A percentile compares a stretch with the other conserved stretches of the same genome.
Conservation (phyloP, 495 filamentous ascomycete genomes). For the Parathielavia appendiculata region DNA sequence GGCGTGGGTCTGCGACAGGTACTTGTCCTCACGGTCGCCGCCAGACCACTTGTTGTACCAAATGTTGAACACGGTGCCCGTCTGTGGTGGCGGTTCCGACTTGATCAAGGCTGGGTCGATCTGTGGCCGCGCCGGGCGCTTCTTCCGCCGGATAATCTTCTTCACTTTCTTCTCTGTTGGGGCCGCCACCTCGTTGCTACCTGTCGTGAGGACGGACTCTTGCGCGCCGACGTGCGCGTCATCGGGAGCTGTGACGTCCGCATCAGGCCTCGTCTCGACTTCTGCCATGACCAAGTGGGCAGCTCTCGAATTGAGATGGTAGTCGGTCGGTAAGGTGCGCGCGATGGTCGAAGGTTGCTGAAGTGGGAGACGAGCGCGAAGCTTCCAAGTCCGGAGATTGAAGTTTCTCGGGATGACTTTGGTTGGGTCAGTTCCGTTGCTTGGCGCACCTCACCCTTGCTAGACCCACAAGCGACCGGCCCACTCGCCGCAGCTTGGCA, state of each 20-base stretch:
- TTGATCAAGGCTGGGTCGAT: constrained; percentile 76
- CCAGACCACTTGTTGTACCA: constrained; percentile 90
- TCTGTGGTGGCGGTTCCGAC: constrained; percentile 78
- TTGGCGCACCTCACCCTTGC: no score
- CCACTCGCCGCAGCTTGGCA: no score
- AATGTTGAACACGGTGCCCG: constrained; percentile 82
- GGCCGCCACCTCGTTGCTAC: constrained; percentile 43
- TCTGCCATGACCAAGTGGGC: constrained; percentile 19
- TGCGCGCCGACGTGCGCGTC: constrained; percentile 17
- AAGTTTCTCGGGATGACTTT: no score
- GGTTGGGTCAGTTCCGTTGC: no score
- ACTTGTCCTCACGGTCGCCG: constrained; percentile 89
- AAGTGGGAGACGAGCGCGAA: no score
- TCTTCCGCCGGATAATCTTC: constrained; percentile 62
- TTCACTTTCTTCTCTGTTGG: constrained; percentile 53
- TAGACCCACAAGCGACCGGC: no score
- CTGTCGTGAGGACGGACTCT: constrained; percentile 34
- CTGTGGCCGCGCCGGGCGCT: constrained; percentile 64
- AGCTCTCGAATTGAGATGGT: background rate
- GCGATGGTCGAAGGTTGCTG: no score
- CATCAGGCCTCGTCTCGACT: constrained; percentile 14
- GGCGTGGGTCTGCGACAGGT: constrained; percentile 66
- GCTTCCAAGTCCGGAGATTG: no score
- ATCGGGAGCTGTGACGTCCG: constrained; percentile 13
- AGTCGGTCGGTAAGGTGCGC: no score